Evolutionary conservation across 1,284 basidiomycete species (phyloP), one percentile per base, ranked within the genome.

Genomic region (Inonotus obliquus): DNA sequence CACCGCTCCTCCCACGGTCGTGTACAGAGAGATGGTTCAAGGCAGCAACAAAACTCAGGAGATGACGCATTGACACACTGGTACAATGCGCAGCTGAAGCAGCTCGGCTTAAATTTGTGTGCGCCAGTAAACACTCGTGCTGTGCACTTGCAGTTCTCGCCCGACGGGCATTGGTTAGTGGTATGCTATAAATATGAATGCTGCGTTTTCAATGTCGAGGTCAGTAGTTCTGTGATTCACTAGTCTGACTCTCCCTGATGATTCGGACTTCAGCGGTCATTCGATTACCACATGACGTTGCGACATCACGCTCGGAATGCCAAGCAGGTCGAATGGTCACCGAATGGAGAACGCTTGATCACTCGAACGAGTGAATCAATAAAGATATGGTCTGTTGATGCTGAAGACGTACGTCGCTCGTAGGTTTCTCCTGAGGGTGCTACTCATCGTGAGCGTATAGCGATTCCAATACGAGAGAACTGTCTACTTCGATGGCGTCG

Each of bases 311-410:
- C 32, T 10, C 54, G 54, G 41, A 63, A 63, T 13, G 62, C 58
- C 11, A 63, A 53, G 25, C 62, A 63, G 41, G 62, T 60, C 7
- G 62, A 63, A 49, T 63, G 62, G 62, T 59, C 62, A 10, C 58
- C 58, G 23, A 32, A 49, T 27, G 57, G 62, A 19, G 17, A 38
- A 9, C 52, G 48, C 17, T 32, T 63, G 29, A 39, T 63, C 35
- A 63, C 62, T 14, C 48, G 62, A 17, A 23, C 49, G 6, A 60
- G 25, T 14, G 62, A 59, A 19, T 38, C 21, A 13, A 57, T 63
- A 4, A 63, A 54, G 47, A 17, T 60, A 4, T 63, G 62, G 62
- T 5, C 10, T 4, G 27, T 59, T n/a, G 44, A 59, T 21, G 48
- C 19, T 32, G 14, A 60, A 21, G 53, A 41, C 11, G 45, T 51